These are phyloP conservation scores for Lentinula sp. DNA, from an alignment of 768 basidiomycete genomes.

Conservation along the genomic window DNA sequence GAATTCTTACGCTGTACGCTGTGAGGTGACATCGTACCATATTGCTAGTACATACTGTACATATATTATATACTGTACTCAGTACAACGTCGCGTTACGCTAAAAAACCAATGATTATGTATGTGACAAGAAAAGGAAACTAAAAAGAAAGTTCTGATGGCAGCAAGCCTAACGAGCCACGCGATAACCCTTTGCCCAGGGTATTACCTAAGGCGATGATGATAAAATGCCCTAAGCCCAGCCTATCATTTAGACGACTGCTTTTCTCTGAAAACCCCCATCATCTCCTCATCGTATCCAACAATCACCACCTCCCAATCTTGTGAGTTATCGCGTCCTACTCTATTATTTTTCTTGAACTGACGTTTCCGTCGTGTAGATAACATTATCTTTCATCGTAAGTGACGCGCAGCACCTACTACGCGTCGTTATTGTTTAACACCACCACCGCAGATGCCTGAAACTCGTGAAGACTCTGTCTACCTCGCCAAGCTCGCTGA, in stretches of 20 bases:
- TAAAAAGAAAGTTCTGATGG: not conserved
- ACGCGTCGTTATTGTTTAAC: slow-evolving; percentile 7
- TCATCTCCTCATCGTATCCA: slow-evolving; percentile 6
- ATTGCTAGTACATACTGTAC: too few species aligned
- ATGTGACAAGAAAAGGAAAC: not conserved
- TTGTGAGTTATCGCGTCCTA: not conserved
- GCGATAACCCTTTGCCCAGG: not conserved
- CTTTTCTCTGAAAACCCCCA: slow-evolving; percentile 6
- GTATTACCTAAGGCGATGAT: not conserved
- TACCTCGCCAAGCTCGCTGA: slow-evolving; percentile 99
- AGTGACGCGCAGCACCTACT: slow-evolving; percentile 5
- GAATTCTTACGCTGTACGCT: too few species aligned
- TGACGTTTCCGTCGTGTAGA: not conserved
- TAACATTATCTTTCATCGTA: slow-evolving; percentile 3
- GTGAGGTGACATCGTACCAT: too few species aligned
- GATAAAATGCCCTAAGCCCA: not conserved
- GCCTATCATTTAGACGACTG: not conserved
- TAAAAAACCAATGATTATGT: not conserved
- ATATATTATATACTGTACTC: too few species aligned
- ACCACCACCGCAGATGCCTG: slow-evolving; percentile 53
- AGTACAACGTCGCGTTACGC: not conserved
- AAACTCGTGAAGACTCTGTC: slow-evolving; percentile 92
- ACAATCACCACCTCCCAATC: not conserved
- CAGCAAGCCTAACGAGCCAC: not conserved
- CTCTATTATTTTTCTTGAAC: not conserved